Base-by-base conservation (phyloP, 441 rosid genomes). In the Gossypium davidsonii region DNA sequence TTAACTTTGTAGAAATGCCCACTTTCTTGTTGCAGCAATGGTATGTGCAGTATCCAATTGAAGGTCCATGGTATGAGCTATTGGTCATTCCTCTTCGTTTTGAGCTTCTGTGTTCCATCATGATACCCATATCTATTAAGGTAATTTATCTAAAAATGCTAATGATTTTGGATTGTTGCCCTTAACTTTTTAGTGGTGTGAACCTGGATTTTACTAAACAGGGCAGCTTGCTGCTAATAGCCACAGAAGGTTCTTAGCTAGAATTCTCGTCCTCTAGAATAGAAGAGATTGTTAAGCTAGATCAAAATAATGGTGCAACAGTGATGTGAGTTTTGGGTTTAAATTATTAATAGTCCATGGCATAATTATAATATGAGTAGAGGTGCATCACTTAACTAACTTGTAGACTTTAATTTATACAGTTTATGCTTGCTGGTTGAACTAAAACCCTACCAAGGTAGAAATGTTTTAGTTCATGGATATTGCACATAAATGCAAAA, bases 91-190 rank as follows among this genome's bases (percentile, higher is more conserved):
- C 98, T 73, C 81, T 96, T 71, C 91, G 99, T 83, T 96, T 96
- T 79, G 98, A 96, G 88, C 97, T 96, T 75, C 89, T 96, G 39
- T 96, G 99, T 81, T 96, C 99, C 80, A 96, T 96, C 81, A 96
- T 96, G 98, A 96, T 96, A 82, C 98, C 99, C 49, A 96, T 96
- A 74, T 96, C 99, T 59, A 88, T 96, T 62, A 96, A 96, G 96
- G 99, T 88, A 82, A 86, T 69, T 15, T 72, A 65, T 31, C 0
- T 28, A 0, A 48, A 25, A 60, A 39, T 68, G 17, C 17, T 61
- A 26, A 28, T 73, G 73, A 21, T 56, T 64, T 73, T 34, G 52
- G 62, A 51, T 37, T 52, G 23, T 26, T 72, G 17, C 17, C 15
- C 20, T 18, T 49, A 37, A 37, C 44, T 9, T 68, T 34, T 9